Conservation (phyloP, 495 filamentous ascomycete species). For the Geopyxis carbonaria region DNA sequence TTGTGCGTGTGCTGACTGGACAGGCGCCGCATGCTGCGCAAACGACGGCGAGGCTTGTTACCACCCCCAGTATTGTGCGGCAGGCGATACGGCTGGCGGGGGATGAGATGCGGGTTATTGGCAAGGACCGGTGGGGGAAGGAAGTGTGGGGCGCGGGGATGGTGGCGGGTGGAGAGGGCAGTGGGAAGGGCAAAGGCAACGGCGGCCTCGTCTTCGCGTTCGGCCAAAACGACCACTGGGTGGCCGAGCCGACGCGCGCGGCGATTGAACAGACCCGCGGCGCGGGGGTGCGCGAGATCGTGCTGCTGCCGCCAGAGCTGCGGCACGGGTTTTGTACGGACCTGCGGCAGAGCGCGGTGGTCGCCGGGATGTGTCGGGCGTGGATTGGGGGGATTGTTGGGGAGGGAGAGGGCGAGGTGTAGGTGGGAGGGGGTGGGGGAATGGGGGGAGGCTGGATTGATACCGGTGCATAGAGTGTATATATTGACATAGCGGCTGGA, state of each 20-base stretch:
- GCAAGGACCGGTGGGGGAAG: slow-evolving; percentile 57
- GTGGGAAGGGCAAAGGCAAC: slow-evolving; percentile 40
- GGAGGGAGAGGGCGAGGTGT: background rate
- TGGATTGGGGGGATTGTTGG: slow-evolving; percentile 5
- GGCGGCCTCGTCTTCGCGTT: slow-evolving; percentile 30
- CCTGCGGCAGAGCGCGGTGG: slow-evolving; percentile 1
- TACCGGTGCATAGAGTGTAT: too few species aligned
- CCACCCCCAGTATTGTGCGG: slow-evolving; percentile 44
- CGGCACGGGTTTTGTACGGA: slow-evolving; percentile 6
- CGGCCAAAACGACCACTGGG: slow-evolving; percentile 3
- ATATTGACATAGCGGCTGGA: too few species aligned
- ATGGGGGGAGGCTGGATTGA: background rate
- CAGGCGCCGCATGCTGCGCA: slow-evolving; percentile 41
- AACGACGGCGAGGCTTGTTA: slow-evolving; percentile 46
- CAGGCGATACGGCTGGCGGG: slow-evolving; percentile 54
- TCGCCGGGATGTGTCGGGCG: slow-evolving; percentile 4
- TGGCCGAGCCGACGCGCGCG: slow-evolving; percentile 2
- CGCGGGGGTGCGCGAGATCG: background rate
- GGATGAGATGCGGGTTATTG: slow-evolving; percentile 65
- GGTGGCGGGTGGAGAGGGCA: slow-evolving; percentile 28
- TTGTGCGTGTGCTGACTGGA: slow-evolving; percentile 34
- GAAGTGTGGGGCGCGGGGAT: slow-evolving; percentile 67
- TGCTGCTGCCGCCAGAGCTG: slow-evolving; percentile 1
- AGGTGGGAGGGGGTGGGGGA: background rate
- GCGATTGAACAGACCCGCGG: slow-evolving; percentile 31